Base-by-base conservation (phyloP, 352 stramenopile species). In the Albugo candida region DNA sequence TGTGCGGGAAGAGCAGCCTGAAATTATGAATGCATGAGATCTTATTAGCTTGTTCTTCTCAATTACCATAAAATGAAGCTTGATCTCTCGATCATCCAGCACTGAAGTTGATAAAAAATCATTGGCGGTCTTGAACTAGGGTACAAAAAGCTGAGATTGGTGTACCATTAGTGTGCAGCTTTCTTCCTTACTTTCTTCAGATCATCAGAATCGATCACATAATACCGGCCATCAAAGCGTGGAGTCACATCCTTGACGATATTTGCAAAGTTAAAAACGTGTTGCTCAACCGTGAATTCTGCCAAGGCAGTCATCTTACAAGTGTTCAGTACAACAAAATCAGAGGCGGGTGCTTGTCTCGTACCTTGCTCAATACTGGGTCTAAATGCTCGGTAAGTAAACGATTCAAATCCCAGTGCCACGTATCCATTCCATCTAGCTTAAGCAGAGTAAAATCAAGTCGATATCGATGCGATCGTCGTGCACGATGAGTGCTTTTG, bases 41-140 rank as follows among this genome's bases (percentile, higher is more conserved):
- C 24, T 31, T 8, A 31, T 31, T 31, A 31, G 24, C 24, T 31
- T 31, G 3, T 8, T 31, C 24, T 8, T 31, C 24, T 31, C 24
- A 3, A 8, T 31, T 31, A 31, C 24, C 66, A 84, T 82, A 31
- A 88, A 85, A 44, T 83, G 70, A 8, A 88, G 52, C 48, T 84
- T 62, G 37, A 83, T 70, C 55, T 88, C 76, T 27, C 72, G 52
- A 51, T 88, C 76, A 1, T 64, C 61, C 20, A 85, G 56, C 43
- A 88, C 67, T 0, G 70, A 76, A 2, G 69, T 61, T 10, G 65
- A 66, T 11, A 83, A 48, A 37, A 77, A 85, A 42, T 85, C 69
- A 46, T 88, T 88, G 17, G 62, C 61, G 41, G 67, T 82, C 36
- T 85, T 85, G 40, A 87, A 87, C 74, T 86, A 52, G 5, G 38